These are phyloP conservation scores for Termitomyces sp. DNA, from an alignment of 768 basidiomycete genomes.

Conservation along the genomic window DNA sequence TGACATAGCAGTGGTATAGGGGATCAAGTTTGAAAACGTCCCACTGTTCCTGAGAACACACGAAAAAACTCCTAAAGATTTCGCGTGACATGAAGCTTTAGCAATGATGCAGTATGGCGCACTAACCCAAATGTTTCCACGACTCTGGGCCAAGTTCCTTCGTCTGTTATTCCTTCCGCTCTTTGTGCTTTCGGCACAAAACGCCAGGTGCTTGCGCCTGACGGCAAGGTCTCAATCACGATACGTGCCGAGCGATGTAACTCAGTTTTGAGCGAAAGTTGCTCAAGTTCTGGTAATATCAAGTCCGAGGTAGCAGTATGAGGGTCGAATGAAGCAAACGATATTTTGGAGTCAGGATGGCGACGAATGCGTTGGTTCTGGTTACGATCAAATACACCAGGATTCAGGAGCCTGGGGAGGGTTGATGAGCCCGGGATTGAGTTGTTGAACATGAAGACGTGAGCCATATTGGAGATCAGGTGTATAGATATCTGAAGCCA, in stretches of 20 bases:
- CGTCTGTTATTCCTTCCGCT: constrained; percentile 52
- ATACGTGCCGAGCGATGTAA: constrained; percentile 60
- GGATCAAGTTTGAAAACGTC: constrained; percentile 82
- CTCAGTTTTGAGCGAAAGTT: constrained; percentile 39
- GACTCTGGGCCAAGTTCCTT: constrained; percentile 66
- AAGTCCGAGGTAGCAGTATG: constrained; percentile 44
- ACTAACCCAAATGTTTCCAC: constrained; percentile 63
- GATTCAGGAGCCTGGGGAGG: constrained; percentile 22
- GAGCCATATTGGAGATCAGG: not conserved
- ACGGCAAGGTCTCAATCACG: constrained; percentile 60
- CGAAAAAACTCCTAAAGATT: constrained; percentile 28
- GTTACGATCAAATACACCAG: constrained; percentile 61
- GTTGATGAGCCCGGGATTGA: constrained; percentile 19
- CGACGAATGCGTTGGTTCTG: constrained; percentile 62
- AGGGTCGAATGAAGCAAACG: constrained; percentile 73
- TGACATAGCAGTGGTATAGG: constrained; percentile 61
- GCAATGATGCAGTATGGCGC: constrained; percentile 4
- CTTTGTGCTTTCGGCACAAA: constrained; percentile 68
- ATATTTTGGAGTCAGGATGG: constrained; percentile 49
- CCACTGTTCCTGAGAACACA: constrained; percentile 72
- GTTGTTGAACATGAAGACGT: not conserved
- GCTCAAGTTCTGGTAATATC: constrained; percentile 30
- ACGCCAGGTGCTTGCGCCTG: constrained; percentile 60
- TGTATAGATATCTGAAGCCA: not conserved
- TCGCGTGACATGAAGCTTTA: constrained; percentile 25